A percentile compares a stretch with the other conserved stretches of the same genome.
Evolutionary conservation across 495 filamentous ascomycete species (phyloP).

Genomic region (Niebla homalea): DNA sequence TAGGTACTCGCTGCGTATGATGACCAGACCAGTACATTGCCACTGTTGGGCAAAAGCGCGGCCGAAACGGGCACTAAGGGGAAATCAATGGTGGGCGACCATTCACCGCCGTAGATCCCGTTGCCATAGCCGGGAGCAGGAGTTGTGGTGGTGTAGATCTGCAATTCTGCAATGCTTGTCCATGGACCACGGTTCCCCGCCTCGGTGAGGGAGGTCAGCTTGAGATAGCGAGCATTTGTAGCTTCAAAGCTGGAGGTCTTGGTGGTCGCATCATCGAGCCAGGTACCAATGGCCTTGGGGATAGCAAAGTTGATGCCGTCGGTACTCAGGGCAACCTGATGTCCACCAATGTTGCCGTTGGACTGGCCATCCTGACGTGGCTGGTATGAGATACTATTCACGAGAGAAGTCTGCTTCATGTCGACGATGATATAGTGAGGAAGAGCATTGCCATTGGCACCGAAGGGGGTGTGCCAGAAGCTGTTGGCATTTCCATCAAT

Average conservation of each 20-base stretch:
- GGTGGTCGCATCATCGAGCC: slow-evolving; percentile 25
- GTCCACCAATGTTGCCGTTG: slow-evolving; percentile 12
- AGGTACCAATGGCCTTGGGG: slow-evolving; percentile 31
- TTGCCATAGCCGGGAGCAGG: background rate
- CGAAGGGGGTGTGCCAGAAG: slow-evolving; percentile 12
- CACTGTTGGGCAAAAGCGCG: slow-evolving; percentile 22
- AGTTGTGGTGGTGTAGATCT: slow-evolving; percentile 4
- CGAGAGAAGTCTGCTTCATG: slow-evolving; percentile 2
- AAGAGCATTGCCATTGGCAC: background rate
- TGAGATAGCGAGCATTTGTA: slow-evolving; percentile 27
- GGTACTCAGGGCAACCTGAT: slow-evolving; percentile 14
- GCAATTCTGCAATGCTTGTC: slow-evolving; percentile 27
- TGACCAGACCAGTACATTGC: slow-evolving; percentile 32
- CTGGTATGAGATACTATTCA: slow-evolving; percentile 11
- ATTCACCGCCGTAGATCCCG: slow-evolving; percentile 17
- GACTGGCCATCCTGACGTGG: slow-evolving; percentile 11
- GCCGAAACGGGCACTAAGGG: slow-evolving; percentile 36
- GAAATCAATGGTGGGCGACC: slow-evolving; percentile 38
- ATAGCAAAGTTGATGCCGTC: slow-evolving; percentile 25
- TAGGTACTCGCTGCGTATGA: slow-evolving; percentile 26
- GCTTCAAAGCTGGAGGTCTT: slow-evolving; percentile 29
- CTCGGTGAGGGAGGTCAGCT: slow-evolving; percentile 22
- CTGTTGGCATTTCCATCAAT: slow-evolving; percentile 9
- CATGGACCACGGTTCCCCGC: slow-evolving; percentile 23
- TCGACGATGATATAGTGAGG: slow-evolving; percentile 12